phyloP scores from a whole-genome alignment of 768 basidiomycete species.

The Panellus pusillus region DNA sequence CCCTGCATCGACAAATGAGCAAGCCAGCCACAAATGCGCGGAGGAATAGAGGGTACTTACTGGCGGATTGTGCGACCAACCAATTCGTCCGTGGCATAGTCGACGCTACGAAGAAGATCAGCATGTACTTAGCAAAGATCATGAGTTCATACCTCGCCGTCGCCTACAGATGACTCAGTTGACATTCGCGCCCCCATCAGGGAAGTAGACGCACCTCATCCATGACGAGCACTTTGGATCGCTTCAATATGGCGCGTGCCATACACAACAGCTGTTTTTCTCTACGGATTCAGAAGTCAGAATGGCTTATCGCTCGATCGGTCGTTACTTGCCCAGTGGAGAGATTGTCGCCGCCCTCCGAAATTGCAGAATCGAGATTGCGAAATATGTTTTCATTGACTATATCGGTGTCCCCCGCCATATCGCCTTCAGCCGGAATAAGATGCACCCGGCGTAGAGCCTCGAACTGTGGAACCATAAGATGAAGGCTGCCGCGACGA shows the following conservation, averaged over 20 bases:
- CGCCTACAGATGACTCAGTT: slow-evolving; percentile 41
- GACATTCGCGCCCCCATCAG: neutral
- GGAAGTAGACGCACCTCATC: slow-evolving; percentile 56
- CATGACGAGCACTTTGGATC: slow-evolving; percentile 77
- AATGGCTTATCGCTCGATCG: slow-evolving; percentile 2
- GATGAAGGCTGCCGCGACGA: neutral
- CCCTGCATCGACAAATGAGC: slow-evolving; percentile 38
- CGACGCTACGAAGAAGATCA: slow-evolving; percentile 3
- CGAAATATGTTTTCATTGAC: slow-evolving; percentile 76
- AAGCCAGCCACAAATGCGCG: neutral
- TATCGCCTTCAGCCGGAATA: slow-evolving; percentile 55
- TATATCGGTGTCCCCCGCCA: slow-evolving; percentile 42
- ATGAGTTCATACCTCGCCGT: slow-evolving; percentile 53
- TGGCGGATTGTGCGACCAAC: slow-evolving; percentile 78
- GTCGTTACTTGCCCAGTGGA: slow-evolving; percentile 65
- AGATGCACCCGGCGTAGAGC: slow-evolving; percentile 79
- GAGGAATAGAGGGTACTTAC: slow-evolving; percentile 41
- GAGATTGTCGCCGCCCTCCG: slow-evolving; percentile 79
- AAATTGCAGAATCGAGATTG: slow-evolving; percentile 62
- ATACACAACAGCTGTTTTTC: slow-evolving; percentile 85
- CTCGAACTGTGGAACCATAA: slow-evolving; percentile 65
- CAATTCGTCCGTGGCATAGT: slow-evolving; percentile 65
- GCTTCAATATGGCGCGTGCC: slow-evolving; percentile 79
- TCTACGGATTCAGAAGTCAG: slow-evolving; percentile 28
- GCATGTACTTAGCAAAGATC: too few species aligned